These are phyloP conservation scores for Musa beccarii DNA, from an alignment of 176 grass and related monocot genomes.

Conservation along the genomic window DNA sequence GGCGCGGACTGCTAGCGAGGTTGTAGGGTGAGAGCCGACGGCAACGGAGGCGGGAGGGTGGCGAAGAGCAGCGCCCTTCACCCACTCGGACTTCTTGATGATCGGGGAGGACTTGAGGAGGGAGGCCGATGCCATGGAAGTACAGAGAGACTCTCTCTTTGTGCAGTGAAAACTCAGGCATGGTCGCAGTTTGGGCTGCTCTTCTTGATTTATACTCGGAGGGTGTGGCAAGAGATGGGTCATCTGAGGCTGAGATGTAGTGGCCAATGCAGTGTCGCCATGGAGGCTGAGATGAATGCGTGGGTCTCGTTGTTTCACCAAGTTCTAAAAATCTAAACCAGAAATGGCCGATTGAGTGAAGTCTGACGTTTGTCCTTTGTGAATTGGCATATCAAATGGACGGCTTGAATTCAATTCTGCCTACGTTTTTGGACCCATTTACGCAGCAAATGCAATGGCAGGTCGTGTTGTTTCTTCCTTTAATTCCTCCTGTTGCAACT, in stretches of 20 bases:
- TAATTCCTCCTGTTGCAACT: too few relatives aligned
- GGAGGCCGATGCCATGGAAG: slow-evolving; percentile 31
- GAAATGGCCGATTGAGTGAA: too few relatives aligned
- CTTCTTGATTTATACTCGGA: neutral
- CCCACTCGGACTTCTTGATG: slow-evolving; percentile 20
- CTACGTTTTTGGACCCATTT: too few relatives aligned
- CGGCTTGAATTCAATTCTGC: too few relatives aligned
- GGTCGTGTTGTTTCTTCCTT: too few relatives aligned
- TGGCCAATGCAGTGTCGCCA: slow-evolving; percentile 13
- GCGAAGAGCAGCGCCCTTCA: slow-evolving; percentile 18
- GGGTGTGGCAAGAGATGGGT: slow-evolving; percentile 4
- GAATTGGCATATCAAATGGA: too few relatives aligned
- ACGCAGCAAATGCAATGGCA: too few relatives aligned
- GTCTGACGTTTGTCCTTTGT: too few relatives aligned
- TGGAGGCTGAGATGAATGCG: neutral
- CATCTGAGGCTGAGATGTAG: slow-evolving; percentile 29
- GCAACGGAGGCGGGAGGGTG: neutral
- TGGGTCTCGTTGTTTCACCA: neutral
- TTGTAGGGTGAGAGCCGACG: neutral
- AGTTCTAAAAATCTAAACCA: neutral
- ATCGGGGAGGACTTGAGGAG: slow-evolving; percentile 33
- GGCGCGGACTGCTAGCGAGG: slow-evolving; percentile 17
- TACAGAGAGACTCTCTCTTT: neutral
- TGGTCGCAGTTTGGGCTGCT: neutral
- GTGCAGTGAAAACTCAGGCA: neutral